Evolutionary conservation across 768 basidiomycete species (phyloP), one percentile per base, ranked within the genome.

Genomic region (Lentinula detonsa): DNA sequence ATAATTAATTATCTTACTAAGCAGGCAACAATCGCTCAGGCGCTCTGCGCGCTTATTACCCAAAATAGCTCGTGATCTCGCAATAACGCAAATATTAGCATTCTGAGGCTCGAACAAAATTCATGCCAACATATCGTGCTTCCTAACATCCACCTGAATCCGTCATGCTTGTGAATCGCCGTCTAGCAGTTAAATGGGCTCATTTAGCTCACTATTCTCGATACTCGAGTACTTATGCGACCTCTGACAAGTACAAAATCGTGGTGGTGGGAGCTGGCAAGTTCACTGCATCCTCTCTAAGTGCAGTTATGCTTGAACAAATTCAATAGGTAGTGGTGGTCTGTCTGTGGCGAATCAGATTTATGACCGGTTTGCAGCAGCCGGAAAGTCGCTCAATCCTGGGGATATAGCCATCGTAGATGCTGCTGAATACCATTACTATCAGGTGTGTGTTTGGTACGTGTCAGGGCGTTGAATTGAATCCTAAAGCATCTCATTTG

Each of bases 351-450:
- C 95, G 40, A 88, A 91, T 65, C 95, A 98, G 74, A 85, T 98
- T 50, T 91, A 88, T 71, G 77, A 93, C 66, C 81, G 87, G 34
- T 94, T 97, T 71, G 80, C 81, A 64, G 76, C 79, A 11, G 85
- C 87, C 48, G 88, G 87, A 8, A 87, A 87, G 64, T 72, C 82
- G 33, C 71, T 97, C 40, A 83, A 79, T 45, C 72, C 78, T 18
- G 90, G 86, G 23, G 95, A 98, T 70, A 85, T 98, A 50, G 91
- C 85, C 5, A 88, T 98, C 59, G 74, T 97, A 35, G 96, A 98
- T 69, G 83, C 82, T 16, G 85, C 91, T 23, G 79, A 88, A 62
- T 82, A 83, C 54, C 95, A 98, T 73, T 84, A 92, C 72, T 98
- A 96, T 75, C 88, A 91, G 76, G 88, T 87, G 65, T 65, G 13